Conservation (phyloP, 208 protist genomes). For the Wallacemonas sp. region DNA sequence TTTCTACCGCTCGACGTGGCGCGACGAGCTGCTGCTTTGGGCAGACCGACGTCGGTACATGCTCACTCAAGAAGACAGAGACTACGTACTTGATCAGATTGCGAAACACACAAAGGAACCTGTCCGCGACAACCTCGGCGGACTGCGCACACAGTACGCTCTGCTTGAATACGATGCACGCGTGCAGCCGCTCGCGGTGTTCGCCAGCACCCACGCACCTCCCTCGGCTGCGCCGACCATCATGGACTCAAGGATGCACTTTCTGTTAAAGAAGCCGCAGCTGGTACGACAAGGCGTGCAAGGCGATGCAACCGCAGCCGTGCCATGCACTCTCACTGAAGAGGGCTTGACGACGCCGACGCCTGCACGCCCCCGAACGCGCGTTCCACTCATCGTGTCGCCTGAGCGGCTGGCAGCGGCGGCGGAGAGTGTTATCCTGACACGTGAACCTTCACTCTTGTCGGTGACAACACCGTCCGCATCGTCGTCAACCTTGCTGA, state of each 20-base stretch:
- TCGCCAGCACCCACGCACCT: slow-evolving; percentile 28
- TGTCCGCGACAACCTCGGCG: slow-evolving; percentile 34
- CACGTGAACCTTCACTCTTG: neutral
- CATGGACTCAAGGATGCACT: slow-evolving; percentile 63
- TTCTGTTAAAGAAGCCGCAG: slow-evolving; percentile 42
- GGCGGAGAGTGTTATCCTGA: neutral
- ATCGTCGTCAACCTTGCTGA: slow-evolving; percentile 10
- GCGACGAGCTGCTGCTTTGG: slow-evolving; percentile 71
- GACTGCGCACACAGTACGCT: slow-evolving; percentile 69
- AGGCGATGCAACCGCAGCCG: neutral
- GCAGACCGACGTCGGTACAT: slow-evolving; percentile 81
- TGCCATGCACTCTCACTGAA: neutral
- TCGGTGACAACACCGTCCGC: slow-evolving; percentile 17
- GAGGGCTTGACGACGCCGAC: too few species aligned
- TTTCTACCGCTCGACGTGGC: slow-evolving; percentile 40
- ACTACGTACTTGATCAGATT: slow-evolving; percentile 65
- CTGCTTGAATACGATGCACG: slow-evolving; percentile 62
- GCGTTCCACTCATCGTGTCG: neutral
- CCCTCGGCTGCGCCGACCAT: slow-evolving; percentile 38
- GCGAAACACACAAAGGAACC: neutral
- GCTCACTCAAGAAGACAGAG: slow-evolving; percentile 47
- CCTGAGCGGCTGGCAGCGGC: neutral
- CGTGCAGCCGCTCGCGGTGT: slow-evolving; percentile 38
- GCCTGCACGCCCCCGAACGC: too few species aligned
- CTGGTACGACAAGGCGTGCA: slow-evolving; percentile 34